These are phyloP conservation scores for Hyphodiscus sp. DNA, from an alignment of 2,329 filamentous ascomycete species.

Conservation along the genomic window DNA sequence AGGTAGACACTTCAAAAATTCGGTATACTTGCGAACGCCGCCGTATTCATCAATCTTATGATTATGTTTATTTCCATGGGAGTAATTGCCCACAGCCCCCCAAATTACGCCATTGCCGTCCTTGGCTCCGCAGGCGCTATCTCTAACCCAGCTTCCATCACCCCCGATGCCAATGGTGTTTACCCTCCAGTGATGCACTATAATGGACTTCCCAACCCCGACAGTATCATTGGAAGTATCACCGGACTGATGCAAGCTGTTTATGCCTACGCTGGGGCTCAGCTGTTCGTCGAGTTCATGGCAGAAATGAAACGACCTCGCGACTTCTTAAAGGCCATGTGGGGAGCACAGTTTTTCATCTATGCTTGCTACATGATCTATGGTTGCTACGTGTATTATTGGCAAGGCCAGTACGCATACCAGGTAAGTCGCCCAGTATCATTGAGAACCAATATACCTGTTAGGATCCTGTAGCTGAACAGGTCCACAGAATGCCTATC, in stretches of 20 bases:
- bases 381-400: slow-evolving; percentile 27
- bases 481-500: slow-evolving; percentile 21
- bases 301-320: slow-evolving; percentile 33
- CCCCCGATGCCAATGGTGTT: slow-evolving; percentile 5
- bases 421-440: slow-evolving; percentile 29
- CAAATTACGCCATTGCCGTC: slow-evolving; percentile 31
- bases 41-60: slow-evolving; percentile 26
- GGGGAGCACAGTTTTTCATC: slow-evolving; percentile 32
- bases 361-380: slow-evolving; percentile 32
- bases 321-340: slow-evolving; percentile 33
- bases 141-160: slow-evolving; percentile 8
- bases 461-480: background rate
- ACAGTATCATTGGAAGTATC: slow-evolving; percentile 9
- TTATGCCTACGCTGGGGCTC: slow-evolving; percentile 27
- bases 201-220: slow-evolving; percentile 2
- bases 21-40: slow-evolving; percentile 24
- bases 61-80: slow-evolving; percentile 30
- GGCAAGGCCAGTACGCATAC: slow-evolving; percentile 43
- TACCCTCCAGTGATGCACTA: slow-evolving; percentile 12
- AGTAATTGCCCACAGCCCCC: slow-evolving; percentile 24
- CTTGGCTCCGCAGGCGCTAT: slow-evolving; percentile 11
- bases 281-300: slow-evolving; percentile 40
- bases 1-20: slow-evolving; percentile 21
- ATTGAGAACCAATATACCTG: background rate
- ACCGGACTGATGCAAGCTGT: slow-evolving; percentile 24